A percentile compares a stretch with the other conserved stretches of the same genome.
Evolutionary conservation across 1,284 basidiomycete genomes (phyloP).

Genomic region (Ganoderma lingzhi): DNA sequence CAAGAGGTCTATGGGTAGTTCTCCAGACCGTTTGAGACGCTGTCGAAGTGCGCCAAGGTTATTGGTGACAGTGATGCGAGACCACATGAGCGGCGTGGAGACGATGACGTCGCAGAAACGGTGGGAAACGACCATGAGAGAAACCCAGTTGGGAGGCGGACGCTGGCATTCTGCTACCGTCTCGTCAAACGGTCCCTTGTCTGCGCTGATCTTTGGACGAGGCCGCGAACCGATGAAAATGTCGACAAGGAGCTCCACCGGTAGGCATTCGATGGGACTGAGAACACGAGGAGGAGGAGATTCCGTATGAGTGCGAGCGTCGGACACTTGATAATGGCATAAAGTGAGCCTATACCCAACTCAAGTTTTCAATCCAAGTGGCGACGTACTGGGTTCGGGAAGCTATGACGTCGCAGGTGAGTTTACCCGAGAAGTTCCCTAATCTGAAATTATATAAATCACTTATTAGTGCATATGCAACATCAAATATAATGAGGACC

Average conservation of each 20-base stretch:
- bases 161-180: background rate
- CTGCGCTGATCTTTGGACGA: background rate
- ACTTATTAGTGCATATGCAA: background rate
- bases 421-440: background rate
- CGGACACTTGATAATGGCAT: background rate
- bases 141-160: background rate
- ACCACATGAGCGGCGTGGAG: background rate
- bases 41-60: background rate
- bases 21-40: background rate
- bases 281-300: background rate
- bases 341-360: background rate
- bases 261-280: background rate
- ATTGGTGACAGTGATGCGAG: background rate
- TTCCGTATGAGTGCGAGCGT: background rate
- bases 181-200: background rate
- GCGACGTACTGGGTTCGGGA: background rate
- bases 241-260: constrained; percentile 1
- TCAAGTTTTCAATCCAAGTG: background rate
- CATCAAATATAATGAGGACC: background rate
- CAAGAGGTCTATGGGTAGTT: background rate
- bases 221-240: background rate
- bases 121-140: background rate
- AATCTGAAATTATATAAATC: background rate
- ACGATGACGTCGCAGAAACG: background rate
- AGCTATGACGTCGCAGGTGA: background rate